These are phyloP conservation scores for Suhomyces wounanorum DNA, from an alignment of 1,139 yeast genomes.

Conservation along the genomic window DNA sequence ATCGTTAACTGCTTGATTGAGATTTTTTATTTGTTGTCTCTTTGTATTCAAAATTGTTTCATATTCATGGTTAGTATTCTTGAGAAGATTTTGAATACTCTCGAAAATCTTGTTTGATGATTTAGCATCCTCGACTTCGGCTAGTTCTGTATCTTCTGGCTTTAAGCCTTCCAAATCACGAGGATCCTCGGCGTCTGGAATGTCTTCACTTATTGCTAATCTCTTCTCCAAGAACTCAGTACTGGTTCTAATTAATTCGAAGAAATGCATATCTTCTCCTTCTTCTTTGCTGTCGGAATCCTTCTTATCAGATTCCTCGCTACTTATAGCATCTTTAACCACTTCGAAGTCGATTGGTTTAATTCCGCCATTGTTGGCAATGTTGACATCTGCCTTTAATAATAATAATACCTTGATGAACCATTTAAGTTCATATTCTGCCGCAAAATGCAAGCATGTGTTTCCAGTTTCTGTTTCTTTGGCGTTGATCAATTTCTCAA, in stretches of 20 bases:
- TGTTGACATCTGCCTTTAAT: constrained; percentile 79
- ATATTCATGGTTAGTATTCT: constrained; percentile 44
- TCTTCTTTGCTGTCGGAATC: constrained; percentile 17
- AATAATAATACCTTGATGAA: constrained; percentile 79
- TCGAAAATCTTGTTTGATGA: constrained; percentile 39
- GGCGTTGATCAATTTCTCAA: constrained; percentile 67
- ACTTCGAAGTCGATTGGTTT: constrained; percentile 86
- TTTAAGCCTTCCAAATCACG: constrained; percentile 16
- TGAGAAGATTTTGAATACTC: constrained; percentile 44
- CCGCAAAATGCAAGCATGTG: constrained; percentile 86
- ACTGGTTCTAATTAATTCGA: constrained; percentile 40
- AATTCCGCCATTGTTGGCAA: constrained; percentile 82
- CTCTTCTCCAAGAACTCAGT: constrained; percentile 37
- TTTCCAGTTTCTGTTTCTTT: constrained; percentile 81
- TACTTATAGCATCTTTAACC: constrained; percentile 32
- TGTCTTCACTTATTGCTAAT: constrained; percentile 25
- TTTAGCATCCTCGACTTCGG: constrained; percentile 15
- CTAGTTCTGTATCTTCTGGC: constrained; percentile 11
- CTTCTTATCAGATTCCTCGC: constrained; percentile 16
- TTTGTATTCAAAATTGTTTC: constrained; percentile 41
- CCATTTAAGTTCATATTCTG: constrained; percentile 80
- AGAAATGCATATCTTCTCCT: constrained; percentile 28
- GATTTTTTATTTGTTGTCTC: constrained; percentile 36
- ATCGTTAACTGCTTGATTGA: constrained; percentile 44
- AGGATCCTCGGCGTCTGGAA: constrained; percentile 25